These are phyloP conservation scores for Aspergillus calidoustus DNA, from an alignment of 2,329 filamentous ascomycete species.

Conservation along the genomic window DNA sequence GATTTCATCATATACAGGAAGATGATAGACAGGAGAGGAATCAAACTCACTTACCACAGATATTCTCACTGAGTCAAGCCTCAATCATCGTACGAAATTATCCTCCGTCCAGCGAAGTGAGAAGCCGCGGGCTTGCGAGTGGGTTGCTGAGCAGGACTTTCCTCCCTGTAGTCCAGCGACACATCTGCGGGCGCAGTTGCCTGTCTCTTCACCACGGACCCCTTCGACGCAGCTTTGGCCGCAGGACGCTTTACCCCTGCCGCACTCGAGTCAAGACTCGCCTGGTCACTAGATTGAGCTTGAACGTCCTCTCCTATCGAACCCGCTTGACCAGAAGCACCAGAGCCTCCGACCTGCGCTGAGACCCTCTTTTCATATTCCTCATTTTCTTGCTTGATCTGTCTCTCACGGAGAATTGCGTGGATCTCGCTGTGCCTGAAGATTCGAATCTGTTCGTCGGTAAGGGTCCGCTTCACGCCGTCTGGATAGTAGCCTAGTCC, in stretches of 20 bases:
- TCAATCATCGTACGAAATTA: conserved; percentile 46
- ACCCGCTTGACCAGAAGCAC: not conserved
- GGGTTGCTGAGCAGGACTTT: not conserved
- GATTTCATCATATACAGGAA: conserved; percentile 73
- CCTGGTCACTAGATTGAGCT: not conserved
- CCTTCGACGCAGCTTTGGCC: not conserved
- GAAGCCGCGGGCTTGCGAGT: conserved; percentile 4
- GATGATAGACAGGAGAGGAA: conserved; percentile 5
- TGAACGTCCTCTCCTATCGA: not conserved
- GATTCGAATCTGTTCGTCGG: conserved; percentile 86
- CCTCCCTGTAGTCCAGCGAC: conserved; percentile 54
- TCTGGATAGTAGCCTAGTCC: conserved; percentile 83
- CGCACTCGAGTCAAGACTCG: not conserved
- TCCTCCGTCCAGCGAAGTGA: conserved; percentile 34
- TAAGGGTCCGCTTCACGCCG: conserved; percentile 85
- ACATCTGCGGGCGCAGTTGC: conserved; percentile 22
- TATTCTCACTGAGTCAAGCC: not conserved
- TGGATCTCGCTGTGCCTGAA: conserved; percentile 90
- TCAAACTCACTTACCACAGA: conserved; percentile 20
- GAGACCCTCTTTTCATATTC: conserved; percentile 26
- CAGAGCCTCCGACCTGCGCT: conserved; percentile 15
- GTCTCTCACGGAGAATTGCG: conserved; percentile 62
- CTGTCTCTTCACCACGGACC: not conserved
- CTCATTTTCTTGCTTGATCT: conserved; percentile 36
- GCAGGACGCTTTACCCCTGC: conserved; percentile 4